phyloP scores from a whole-genome alignment of 1,284 basidiomycete species.

The Fistulinella cinereoalba region DNA sequence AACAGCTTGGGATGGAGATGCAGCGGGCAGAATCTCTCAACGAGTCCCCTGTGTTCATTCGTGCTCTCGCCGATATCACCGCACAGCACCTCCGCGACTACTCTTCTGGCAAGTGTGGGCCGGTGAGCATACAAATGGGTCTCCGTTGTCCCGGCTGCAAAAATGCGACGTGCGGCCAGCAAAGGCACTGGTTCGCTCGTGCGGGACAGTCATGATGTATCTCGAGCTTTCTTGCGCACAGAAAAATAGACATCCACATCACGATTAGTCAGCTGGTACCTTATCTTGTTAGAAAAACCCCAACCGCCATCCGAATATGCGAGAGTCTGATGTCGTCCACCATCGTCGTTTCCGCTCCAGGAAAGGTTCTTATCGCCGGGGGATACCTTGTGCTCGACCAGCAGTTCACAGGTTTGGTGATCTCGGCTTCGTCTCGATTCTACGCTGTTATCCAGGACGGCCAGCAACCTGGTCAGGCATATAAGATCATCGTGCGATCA shows the following conservation, averaged over 20 bases:
- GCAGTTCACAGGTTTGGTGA: slow-evolving; percentile 77
- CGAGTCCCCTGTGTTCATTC: slow-evolving; percentile 95
- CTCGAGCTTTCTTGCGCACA: neutral
- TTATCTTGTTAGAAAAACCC: neutral
- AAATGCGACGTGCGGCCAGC: slow-evolving; percentile 81
- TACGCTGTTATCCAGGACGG: slow-evolving; percentile 65
- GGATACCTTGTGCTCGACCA: slow-evolving; percentile 93
- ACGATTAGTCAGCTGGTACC: slow-evolving; percentile 24
- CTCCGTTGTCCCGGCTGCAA: slow-evolving; percentile 93
- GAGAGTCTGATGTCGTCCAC: slow-evolving; percentile 38
- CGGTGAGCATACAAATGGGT: slow-evolving; percentile 77
- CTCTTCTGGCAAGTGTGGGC: slow-evolving; percentile 49
- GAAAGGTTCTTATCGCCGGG: slow-evolving; percentile 93
- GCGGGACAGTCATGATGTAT: slow-evolving; percentile 39
- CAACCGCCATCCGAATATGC: neutral
- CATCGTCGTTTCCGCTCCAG: slow-evolving; percentile 85
- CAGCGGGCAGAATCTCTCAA: slow-evolving; percentile 95
- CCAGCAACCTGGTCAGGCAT: slow-evolving; percentile 23
- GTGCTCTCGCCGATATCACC: slow-evolving; percentile 93
- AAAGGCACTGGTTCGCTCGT: slow-evolving; percentile 86
- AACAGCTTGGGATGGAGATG: slow-evolving; percentile 86
- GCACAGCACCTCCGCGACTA: slow-evolving; percentile 77
- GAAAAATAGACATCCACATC: neutral
- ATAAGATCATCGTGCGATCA: slow-evolving; percentile 73
- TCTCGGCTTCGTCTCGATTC: slow-evolving; percentile 92